Percentiles rank a stretch among this genome's conserved stretches.
Evolutionary conservation across 176 grass and related monocot species (phyloP).

Genomic region (Dendrocalamus sinicus): DNA sequence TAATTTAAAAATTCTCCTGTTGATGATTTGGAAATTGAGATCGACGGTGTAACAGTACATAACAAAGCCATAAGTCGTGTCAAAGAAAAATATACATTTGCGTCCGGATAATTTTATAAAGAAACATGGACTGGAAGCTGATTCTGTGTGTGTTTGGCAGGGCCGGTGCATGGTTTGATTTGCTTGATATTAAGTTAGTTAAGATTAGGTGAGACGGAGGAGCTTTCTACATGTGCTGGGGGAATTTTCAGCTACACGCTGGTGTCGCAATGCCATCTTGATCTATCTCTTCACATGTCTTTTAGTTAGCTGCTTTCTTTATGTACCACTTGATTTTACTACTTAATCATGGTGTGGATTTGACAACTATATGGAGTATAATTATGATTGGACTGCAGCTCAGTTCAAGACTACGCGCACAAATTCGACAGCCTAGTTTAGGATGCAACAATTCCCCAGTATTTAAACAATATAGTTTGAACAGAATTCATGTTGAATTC

Average conservation of each 20-base stretch:
- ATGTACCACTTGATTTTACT: slow-evolving; percentile 28
- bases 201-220: slow-evolving; percentile 2
- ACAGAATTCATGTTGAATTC: too few species aligned
- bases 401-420: neutral
- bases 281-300: slow-evolving; percentile 34
- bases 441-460: neutral
- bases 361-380: neutral
- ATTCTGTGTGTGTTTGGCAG: slow-evolving; percentile 9
- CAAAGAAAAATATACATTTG: neutral
- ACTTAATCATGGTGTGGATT: neutral
- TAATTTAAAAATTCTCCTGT: too few species aligned
- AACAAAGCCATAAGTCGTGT: neutral
- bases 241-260: slow-evolving; percentile 20
- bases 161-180: neutral
- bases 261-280: slow-evolving; percentile 19
- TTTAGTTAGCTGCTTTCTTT: slow-evolving; percentile 25
- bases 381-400: neutral
- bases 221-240: slow-evolving; percentile 40
- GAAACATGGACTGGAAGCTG: slow-evolving; percentile 15
- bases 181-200: slow-evolving; percentile 12
- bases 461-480: neutral
- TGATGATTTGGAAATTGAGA: neutral
- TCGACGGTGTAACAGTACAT: neutral
- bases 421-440: neutral
- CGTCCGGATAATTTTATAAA: neutral